Percentiles rank a stretch among this genome's conserved stretches.
Evolutionary conservation across 768 basidiomycete genomes (phyloP).

Genomic region (Hortiboletus flavorubellus): DNA sequence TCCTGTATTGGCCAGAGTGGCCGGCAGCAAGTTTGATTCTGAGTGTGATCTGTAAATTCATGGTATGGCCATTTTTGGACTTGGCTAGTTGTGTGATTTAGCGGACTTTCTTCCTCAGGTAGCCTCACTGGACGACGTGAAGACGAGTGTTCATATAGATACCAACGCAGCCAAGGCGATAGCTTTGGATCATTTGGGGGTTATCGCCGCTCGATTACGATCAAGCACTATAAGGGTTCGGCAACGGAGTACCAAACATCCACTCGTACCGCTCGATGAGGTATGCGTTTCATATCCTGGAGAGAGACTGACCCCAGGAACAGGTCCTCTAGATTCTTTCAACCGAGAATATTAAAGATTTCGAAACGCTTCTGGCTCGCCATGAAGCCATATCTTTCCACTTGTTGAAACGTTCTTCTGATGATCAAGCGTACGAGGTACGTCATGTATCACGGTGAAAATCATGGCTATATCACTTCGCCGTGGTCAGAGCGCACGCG

Average conservation of each 20-base stretch:
- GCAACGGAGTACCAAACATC: constrained; percentile 33
- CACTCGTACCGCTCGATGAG: constrained; percentile 66
- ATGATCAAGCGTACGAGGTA: constrained; percentile 82
- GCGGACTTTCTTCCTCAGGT: constrained; percentile 45
- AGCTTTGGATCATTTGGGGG: constrained; percentile 89
- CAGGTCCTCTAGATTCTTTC: constrained; percentile 47
- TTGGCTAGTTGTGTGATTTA: not conserved
- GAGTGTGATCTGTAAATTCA: constrained; percentile 75
- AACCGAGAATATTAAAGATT: constrained; percentile 43
- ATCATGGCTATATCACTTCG: not conserved
- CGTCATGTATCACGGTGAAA: constrained; percentile 19
- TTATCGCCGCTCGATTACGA: constrained; percentile 83
- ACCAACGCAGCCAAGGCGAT: constrained; percentile 84
- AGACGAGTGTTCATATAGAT: constrained; percentile 61
- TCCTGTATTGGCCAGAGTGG: constrained; percentile 97
- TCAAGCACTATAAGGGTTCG: constrained; percentile 45
- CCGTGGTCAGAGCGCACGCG: constrained; percentile 63
- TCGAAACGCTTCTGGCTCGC: constrained; percentile 56
- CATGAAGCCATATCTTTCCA: constrained; percentile 68
- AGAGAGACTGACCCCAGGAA: not conserved
- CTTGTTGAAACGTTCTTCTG: constrained; percentile 65
- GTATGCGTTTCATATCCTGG: constrained; percentile 33
- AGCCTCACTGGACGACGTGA: constrained; percentile 77
- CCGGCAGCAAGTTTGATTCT: constrained; percentile 85
- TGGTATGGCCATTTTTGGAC: constrained; percentile 50